Evolutionary conservation across 192 early-diverging fungal species (phyloP).

Genomic region (Entomortierella chlamydospora): DNA sequence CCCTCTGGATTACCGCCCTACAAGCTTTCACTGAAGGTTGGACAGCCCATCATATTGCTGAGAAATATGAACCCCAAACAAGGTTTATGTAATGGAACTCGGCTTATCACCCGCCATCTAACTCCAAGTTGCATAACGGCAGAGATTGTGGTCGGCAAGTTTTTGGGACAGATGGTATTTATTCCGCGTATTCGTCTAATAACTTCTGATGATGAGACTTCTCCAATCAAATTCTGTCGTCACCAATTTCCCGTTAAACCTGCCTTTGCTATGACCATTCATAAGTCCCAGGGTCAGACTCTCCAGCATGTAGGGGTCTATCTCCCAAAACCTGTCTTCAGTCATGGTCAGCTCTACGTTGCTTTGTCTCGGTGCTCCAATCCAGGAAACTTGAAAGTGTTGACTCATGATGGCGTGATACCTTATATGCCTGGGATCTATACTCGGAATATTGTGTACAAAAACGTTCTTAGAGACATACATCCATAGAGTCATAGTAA

Average conservation of each 20-base stretch:
- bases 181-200: constrained; percentile 27
- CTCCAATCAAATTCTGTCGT: constrained; percentile 15
- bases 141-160: constrained; percentile 6
- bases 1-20: constrained; percentile 11
- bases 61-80: constrained; percentile 25
- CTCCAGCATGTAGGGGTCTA: constrained; percentile 21
- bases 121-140: constrained; percentile 10
- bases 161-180: constrained; percentile 9
- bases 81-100: constrained; percentile 41
- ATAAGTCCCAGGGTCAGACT: constrained; percentile 24
- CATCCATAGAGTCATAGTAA: not conserved
- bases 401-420: not conserved
- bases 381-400: not conserved
- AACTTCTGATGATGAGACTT: not conserved
- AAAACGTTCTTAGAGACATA: not conserved
- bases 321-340: constrained; percentile 2
- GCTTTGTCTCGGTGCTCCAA: constrained; percentile 4
- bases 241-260: constrained; percentile 20
- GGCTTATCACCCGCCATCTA: constrained; percentile 16
- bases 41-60: constrained; percentile 26
- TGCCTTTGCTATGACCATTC: constrained; percentile 34
- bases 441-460: not conserved
- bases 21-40: constrained; percentile 12
- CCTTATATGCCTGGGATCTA: not conserved
- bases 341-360: constrained; percentile 9